Base-by-base conservation (phyloP, 208 protist genomes). In the Balamuthia mandrillaris region DNA sequence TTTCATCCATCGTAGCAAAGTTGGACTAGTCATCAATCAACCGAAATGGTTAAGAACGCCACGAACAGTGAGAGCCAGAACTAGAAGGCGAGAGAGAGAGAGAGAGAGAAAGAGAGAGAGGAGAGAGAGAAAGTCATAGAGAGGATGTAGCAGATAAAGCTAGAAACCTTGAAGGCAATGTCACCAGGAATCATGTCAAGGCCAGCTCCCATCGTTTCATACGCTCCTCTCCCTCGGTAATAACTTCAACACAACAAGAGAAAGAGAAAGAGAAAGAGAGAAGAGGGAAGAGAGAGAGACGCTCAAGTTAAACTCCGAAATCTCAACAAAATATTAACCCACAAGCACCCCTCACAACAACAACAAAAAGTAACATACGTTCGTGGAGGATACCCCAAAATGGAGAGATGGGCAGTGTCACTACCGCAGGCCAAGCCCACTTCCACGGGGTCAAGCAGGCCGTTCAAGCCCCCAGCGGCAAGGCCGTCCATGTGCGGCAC, bases 341-440 rank as follows among this genome's bases (percentile, higher is more conserved):
- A n/a, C n/a, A n/a, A n/a, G n/a, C n/a, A n/a, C n/a, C n/a, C n/a
- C n/a, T n/a, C n/a, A n/a, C n/a, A n/a, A n/a, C n/a, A n/a, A n/a
- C n/a, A n/a, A n/a, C n/a, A 39, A 33, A 14, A 66, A 84, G 1
- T 3, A 29, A 56, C 61, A 31, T 89, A 89, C 42, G 33, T 77
- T 45, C 90, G 72, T 42, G 92, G 92, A 7, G 92, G 66, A 81
- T 94, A 94, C 31, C 92, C 92, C 33, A 94, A 90, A 4, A 94
- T 90, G 49, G 58, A 86, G 29, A 94, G 72, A 89, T 94, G 92
- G n/a, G 92, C 92, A 31, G 92, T 94, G 70, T 94, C 92, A 83
- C 81, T 90, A 33, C 92, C 92, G 86, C 92, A 94, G n/a, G 92
- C 91, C 24, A 91, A 82, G 0, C 92, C 92, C 16, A 92, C 83